Conservation (phyloP, 768 basidiomycete genomes). For the Macrocybe gigantea region DNA sequence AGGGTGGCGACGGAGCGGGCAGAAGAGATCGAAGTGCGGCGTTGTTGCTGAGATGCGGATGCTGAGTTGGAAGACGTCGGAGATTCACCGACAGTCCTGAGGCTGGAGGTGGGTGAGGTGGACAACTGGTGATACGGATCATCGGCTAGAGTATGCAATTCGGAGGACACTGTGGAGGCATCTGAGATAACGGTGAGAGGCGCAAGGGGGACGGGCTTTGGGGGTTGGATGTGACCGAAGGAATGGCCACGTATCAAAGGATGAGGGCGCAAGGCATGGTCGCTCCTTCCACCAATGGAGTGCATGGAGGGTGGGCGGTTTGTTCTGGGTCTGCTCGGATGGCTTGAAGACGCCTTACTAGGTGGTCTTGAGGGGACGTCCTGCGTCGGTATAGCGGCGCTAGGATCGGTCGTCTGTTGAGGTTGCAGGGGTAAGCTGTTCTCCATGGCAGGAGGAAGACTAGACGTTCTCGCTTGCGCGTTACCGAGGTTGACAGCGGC, state of each 20-base stretch:
- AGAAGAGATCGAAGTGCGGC: slow-evolving; percentile 36
- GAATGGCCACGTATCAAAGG: slow-evolving; percentile 75
- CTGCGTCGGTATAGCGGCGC: too few species aligned
- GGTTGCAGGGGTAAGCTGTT: slow-evolving; percentile 3
- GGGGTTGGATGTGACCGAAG: slow-evolving; percentile 42
- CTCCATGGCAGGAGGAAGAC: slow-evolving; percentile 10
- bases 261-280: slow-evolving; percentile 51
- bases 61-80: slow-evolving; percentile 19
- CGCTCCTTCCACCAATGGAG: slow-evolving; percentile 30
- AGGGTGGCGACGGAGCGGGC: slow-evolving; percentile 55
- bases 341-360: slow-evolving; percentile 21
- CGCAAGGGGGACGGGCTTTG: slow-evolving; percentile 47
- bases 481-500: background rate
- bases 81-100: slow-evolving; percentile 27
- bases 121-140: slow-evolving; percentile 12
- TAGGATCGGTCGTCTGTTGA: slow-evolving; percentile 1
- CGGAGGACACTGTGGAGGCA: slow-evolving; percentile 29
- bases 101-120: slow-evolving; percentile 12
- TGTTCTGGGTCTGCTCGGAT: slow-evolving; percentile 31
- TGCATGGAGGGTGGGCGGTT: slow-evolving; percentile 59
- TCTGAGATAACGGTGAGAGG: slow-evolving; percentile 59
- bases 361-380: slow-evolving; percentile 7
- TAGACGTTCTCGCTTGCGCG: slow-evolving; percentile 8
- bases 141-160: slow-evolving; percentile 27
- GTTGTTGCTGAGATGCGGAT: slow-evolving; percentile 15